These are phyloP conservation scores for Teunomyces gatunensis DNA, from an alignment of 805 yeast species.

Conservation along the genomic window DNA sequence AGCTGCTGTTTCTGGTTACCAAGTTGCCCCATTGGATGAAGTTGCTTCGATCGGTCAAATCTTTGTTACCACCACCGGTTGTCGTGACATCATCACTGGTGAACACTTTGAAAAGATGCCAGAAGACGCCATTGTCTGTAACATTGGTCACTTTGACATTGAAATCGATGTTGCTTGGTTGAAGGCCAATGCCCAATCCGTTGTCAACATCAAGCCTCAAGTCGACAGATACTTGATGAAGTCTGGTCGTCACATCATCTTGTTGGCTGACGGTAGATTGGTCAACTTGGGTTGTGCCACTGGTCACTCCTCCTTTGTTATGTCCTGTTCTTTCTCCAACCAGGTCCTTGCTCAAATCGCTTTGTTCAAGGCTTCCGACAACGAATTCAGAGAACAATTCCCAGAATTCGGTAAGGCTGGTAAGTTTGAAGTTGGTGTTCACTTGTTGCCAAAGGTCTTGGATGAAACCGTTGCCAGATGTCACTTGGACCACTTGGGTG, in stretches of 20 bases:
- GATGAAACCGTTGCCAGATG: slow-evolving; percentile 98
- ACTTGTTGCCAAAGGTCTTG: slow-evolving; percentile 94
- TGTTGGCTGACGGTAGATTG: slow-evolving; percentile 98
- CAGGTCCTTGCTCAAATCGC: slow-evolving; percentile 99
- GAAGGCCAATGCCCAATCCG: slow-evolving; percentile 88
- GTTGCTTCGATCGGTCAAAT: slow-evolving; percentile 93
- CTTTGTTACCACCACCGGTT: slow-evolving; percentile 98
- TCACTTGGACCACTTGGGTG: slow-evolving; percentile 94
- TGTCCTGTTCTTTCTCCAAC: slow-evolving; percentile 99
- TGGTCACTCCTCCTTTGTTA: slow-evolving; percentile 98
- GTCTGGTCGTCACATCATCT: slow-evolving; percentile 89
- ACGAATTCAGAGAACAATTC: slow-evolving; percentile 70
- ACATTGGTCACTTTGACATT: slow-evolving; percentile 99
- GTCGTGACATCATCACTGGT: slow-evolving; percentile 95
- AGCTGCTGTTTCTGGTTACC: slow-evolving; percentile 99
- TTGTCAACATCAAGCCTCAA: slow-evolving; percentile 97
- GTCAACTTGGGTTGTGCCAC: slow-evolving; percentile 99
- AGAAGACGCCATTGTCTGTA: slow-evolving; percentile 98
- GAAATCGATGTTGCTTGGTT: slow-evolving; percentile 99
- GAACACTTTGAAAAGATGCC: slow-evolving; percentile 90
- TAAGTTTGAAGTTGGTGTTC: slow-evolving; percentile 88
- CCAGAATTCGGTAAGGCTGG: slow-evolving; percentile 93
- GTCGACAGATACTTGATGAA: slow-evolving; percentile 94
- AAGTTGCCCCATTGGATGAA: slow-evolving; percentile 92
- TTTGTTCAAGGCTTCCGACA: slow-evolving; percentile 84